Base-by-base conservation (phyloP, 2,329 filamentous ascomycete genomes). In the Cytospora mali region DNA sequence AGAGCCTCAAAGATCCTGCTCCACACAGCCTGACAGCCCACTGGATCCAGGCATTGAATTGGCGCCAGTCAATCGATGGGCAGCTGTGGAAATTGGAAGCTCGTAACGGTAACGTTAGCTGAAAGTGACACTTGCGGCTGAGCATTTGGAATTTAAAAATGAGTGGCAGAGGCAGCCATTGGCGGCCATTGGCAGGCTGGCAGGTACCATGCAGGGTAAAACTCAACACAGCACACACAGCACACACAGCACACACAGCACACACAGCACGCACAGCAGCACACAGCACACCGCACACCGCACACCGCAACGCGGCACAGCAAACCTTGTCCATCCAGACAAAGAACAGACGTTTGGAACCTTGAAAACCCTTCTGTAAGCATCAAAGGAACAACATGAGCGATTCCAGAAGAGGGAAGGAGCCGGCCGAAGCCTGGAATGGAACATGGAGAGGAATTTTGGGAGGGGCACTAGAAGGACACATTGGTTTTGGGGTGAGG, bases 361-460 rank as follows among this genome's bases (percentile, higher is more conserved):
- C n/a, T n/a, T n/a, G n/a, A n/a, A n/a, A n/a, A n/a, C n/a, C n/a
- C n/a, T n/a, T n/a, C n/a, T n/a, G n/a, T n/a, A n/a, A n/a, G n/a
- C n/a, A n/a, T n/a, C n/a, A n/a, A n/a, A n/a, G n/a, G n/a, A n/a
- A n/a, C n/a, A n/a, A n/a, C n/a, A n/a, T n/a, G 39, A 46, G 23
- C 29, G 25, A 48, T 25, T 6, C 52, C 56, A 33, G 13, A 52
- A 52, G 25, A 29, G 56, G 55, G 33, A 55, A 59, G 49, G 55
- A 48, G 50, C 35, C 23, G 53, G 50, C 35, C 23, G 53, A 35
- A 27, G 13, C n/a, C 31, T 25, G 50, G 31, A 50, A 49, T 29
- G 23, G 9, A 29, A n/a, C 6, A 6, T 16, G 21, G 46, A 21
- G 10, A 18, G 27, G 53, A 28, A n/a, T n/a, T n/a, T n/a, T n/a